These are phyloP conservation scores for Yarrowia galli DNA, from an alignment of 1,139 yeast species.

Conservation along the genomic window DNA sequence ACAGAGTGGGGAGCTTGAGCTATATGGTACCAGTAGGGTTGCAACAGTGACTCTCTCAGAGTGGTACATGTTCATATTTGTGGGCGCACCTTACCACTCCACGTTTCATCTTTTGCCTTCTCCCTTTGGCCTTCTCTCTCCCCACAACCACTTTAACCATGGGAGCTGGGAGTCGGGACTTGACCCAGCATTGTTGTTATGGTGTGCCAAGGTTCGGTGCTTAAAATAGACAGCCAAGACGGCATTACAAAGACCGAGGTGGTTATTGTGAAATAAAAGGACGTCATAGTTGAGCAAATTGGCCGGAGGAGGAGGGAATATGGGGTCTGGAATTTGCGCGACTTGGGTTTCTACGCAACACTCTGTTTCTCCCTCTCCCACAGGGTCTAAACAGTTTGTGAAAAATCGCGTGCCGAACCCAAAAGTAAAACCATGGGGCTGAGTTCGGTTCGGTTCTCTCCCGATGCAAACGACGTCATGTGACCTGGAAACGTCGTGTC, in stretches of 20 bases:
- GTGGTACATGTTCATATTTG: no score
- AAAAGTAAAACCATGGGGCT: conserved; percentile 21
- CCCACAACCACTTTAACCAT: no score
- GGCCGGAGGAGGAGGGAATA: background rate
- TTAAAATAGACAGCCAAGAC: conserved; percentile 28
- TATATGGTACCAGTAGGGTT: no score
- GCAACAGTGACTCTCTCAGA: no score
- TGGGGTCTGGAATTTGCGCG: background rate
- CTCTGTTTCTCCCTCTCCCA: background rate
- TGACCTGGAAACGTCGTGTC: background rate
- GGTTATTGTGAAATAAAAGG: background rate
- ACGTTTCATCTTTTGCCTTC: no score
- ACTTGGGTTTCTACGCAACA: background rate
- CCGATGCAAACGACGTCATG: conserved; percentile 19
- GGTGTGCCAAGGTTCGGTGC: conserved; percentile 29
- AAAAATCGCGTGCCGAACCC: conserved; percentile 24
- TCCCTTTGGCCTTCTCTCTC: no score
- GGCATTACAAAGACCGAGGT: conserved; percentile 1
- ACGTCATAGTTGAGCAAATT: background rate
- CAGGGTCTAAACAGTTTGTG: conserved; percentile 6
- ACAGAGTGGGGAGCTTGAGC: background rate
- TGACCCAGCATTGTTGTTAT: background rate
- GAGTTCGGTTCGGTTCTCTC: conserved; percentile 1
- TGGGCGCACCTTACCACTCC: no score
- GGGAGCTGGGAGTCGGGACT: no score